Evolutionary conservation across 2,329 filamentous ascomycete genomes (phyloP), one percentile per base, ranked within the genome.

Genomic region (Sporothrix sp.): DNA sequence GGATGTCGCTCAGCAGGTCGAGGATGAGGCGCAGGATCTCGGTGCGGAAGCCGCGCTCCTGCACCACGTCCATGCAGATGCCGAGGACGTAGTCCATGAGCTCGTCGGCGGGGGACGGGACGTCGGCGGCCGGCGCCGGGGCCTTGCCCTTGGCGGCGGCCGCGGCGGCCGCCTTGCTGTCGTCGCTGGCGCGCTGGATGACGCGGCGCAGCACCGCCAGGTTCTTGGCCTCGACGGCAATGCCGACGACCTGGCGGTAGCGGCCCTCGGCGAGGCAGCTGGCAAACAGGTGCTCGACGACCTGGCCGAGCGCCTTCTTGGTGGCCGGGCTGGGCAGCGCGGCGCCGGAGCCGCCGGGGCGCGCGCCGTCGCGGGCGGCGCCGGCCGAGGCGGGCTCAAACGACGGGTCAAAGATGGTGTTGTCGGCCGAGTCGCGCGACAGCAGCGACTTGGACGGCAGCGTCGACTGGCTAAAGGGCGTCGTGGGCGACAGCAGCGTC

Each of bases 1-100:
- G 86, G 51, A 95, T 93, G 52, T 94, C 87, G 70, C 85, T 95
- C 33, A 98, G 75, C n/a, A 98, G 79, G 53, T 91, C 87, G n/a
- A 98, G 81, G 51, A 98, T 93, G 40, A 98, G 76, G 60, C 85
- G 84, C 53, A 98, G 70, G 48, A 98, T 96, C 72, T 93, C 74
- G 32, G 77, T 79, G 55, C 93, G 82, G 62, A 97, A 79, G 43
- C 83, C 82, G 48, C 91, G 81, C 70, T 98, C 93, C 68, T 97
- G 93, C 16, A 98, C 89, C 54, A 97, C 84, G 55, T 94, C 90
- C 88, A 98, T 95, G 73, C 91, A 96, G 58, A 98, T 94, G 59
- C 90, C 82, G 55, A 98, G 71, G 18, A 93, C 85, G 62, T 98
- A 98, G 59, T 98, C 93, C 84, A 98, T 93, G 52, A 98, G 71